Base-by-base conservation (phyloP, 2,329 filamentous ascomycete genomes). In the Penicillium sp. region DNA sequence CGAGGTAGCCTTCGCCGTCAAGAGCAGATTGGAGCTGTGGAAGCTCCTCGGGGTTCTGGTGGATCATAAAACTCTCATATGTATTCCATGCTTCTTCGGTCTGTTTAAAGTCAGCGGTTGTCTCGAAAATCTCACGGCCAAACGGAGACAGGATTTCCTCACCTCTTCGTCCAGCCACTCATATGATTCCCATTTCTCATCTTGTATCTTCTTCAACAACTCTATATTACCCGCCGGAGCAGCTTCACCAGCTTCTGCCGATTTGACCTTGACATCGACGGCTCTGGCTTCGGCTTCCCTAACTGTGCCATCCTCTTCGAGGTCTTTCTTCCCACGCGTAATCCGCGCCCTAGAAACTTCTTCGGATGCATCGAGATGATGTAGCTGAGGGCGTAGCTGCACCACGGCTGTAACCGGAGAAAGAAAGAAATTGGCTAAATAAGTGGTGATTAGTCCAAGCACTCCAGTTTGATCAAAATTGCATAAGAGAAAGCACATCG, bases 321-420 rank as follows among this genome's bases (percentile, higher is more conserved):
- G 60, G 23, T 76, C 71, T 72, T 74, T 63, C 69, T 74, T 60
- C 63, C 59, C 60, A 71, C 66, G 28, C 58, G 63, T 54, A 3
- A 71, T 64, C 52, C 69, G 65, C 5, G 62, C 66, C 52, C 71
- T 72, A 4, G 64, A 61, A 3, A 90, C 81, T 65, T 97, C 91
- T 47, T 87, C 80, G 47, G 85, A 75, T 3, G 94, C 93, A 74
- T 97, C 94, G 63, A 97, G 81, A 74, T 97, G 91, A 74, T 96
- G 91, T 60, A 96, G 88, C 67, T 97, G 90, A 0, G 94, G 91
- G 3, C 92, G 89, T 67, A 99, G 85, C 69, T 96, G 90, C 43
- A 96, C 89, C 46, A 96, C 84, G 2, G 90, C 88, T 42, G 87
- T 85, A 47, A 95, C 83, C 23, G 89, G 89, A 0, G 91, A 95